Base-by-base conservation (phyloP, 768 basidiomycete species). In the Tephrocybe sp. region DNA sequence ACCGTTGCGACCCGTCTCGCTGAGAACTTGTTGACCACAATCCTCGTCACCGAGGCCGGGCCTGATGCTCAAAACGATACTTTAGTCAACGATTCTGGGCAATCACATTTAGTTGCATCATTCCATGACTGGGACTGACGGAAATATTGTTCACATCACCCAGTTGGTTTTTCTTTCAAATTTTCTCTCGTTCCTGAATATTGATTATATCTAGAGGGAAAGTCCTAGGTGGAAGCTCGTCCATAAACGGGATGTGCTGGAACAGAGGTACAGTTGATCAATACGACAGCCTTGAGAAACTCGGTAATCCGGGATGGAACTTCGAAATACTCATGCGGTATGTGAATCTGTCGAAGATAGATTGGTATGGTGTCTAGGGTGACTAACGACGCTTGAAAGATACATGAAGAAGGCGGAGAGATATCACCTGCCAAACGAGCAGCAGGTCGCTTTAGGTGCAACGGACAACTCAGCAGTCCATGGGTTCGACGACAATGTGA, bases 201-300 rank as follows among this genome's bases (percentile, higher is more conserved):
- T 10, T 4, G 7, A 8, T 20, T 14, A 0, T 17, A 9, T n/a
- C 17, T 23, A 59, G 58, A 41, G 58, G 58, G 9, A 59, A 59
- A 33, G 58, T 54, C 9, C 41, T 59, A 0, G 58, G 58, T 12
- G 58, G 58, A 19, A 59, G 58, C 14, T 59, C 58, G 14, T 51
- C 55, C 23, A 57, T 59, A n/a, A 59, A 59, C 34, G 58, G 58
- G n/a, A 57, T 59, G 58, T 50, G 52, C 30, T 59, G 58, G 58
- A 59, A 55, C 4, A 51, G 58, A n/a, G 58, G 55, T 22, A 59
- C 55, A 4, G 48, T 56, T 11, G 49, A 53, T 22, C 58, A 59
- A 23, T 59, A 59, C 9, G 41, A 59, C 38, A 53, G 55, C 20
- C 30, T 59, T 22, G 55, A 59, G 58, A 55, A n/a, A n/a, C n/a